phyloP scores from a whole-genome alignment of 2,329 filamentous ascomycete species.

The Cladosporium oxysporum region DNA sequence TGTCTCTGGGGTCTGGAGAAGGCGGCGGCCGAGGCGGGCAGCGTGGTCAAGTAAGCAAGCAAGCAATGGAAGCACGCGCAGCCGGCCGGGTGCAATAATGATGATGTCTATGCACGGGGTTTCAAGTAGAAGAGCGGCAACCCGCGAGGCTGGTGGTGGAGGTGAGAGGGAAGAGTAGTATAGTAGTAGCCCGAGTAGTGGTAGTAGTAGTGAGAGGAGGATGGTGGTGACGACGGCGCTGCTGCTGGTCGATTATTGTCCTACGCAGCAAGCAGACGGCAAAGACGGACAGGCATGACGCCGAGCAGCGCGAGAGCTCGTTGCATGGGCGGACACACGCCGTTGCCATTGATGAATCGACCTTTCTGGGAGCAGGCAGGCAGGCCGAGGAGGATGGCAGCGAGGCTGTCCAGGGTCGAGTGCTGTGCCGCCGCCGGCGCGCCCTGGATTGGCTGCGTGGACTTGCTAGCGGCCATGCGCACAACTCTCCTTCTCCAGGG shows the following conservation, averaged over 20 bases:
- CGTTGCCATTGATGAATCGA: slow-evolving; percentile 13
- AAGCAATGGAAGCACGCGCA: slow-evolving; percentile 8
- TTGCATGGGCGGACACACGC: slow-evolving; percentile 5
- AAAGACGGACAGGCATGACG: slow-evolving; percentile 11
- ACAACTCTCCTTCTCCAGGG: too few relatives aligned
- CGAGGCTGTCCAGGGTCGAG: background rate
- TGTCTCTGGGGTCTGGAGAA: slow-evolving; percentile 19
- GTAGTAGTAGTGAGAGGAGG: background rate
- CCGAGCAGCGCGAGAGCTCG: background rate
- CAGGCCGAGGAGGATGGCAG: slow-evolving; percentile 10
- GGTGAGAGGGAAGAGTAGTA: background rate
- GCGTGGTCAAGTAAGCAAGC: background rate
- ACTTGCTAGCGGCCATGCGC: background rate
- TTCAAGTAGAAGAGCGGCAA: slow-evolving; percentile 12
- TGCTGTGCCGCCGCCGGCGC: slow-evolving; percentile 4
- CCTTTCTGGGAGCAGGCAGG: background rate
- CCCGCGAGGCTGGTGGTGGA: slow-evolving; percentile 1
- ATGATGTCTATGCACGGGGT: slow-evolving; percentile 5
- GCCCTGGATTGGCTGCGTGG: slow-evolving; percentile 12
- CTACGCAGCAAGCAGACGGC: slow-evolving; percentile 5
- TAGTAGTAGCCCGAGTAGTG: too few relatives aligned
- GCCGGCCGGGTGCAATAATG: slow-evolving; percentile 11
- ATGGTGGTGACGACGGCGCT: background rate
- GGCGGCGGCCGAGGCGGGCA: slow-evolving; percentile 12
- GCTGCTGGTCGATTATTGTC: background rate